These are phyloP conservation scores for Brassica incana DNA, from an alignment of 345 rosid genomes.

Conservation along the genomic window DNA sequence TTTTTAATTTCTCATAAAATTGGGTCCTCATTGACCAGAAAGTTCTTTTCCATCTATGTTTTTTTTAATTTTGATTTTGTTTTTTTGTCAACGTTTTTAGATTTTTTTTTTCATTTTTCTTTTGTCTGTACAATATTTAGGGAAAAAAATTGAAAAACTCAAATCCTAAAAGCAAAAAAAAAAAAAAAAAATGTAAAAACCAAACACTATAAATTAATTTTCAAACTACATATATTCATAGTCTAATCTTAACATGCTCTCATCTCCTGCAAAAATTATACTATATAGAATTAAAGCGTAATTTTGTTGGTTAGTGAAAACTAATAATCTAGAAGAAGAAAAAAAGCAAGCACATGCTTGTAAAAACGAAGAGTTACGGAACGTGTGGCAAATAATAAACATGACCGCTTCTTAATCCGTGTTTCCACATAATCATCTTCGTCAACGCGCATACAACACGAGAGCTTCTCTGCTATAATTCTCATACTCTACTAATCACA, in stretches of 20 bases:
- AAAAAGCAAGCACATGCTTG: not conserved
- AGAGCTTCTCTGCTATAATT: constrained; percentile 18
- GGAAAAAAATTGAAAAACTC: not conserved
- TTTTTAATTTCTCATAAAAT: not conserved
- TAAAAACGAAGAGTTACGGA: constrained; percentile 8
- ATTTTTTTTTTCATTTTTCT: too few relatives aligned
- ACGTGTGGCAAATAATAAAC: constrained; percentile 30
- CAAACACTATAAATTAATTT: not conserved
- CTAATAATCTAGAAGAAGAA: not conserved
- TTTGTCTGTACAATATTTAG: not conserved
- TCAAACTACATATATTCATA: not conserved
- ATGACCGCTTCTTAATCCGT: constrained; percentile 9
- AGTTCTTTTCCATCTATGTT: too few relatives aligned
- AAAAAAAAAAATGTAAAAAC: not conserved
- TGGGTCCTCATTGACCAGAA: not conserved
- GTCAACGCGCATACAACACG: constrained; percentile 32
- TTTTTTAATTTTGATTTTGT: too few relatives aligned
- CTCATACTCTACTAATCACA: constrained; percentile 5
- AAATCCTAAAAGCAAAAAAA: not conserved
- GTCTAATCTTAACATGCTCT: not conserved
- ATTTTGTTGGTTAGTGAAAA: not conserved
- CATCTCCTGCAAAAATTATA: not conserved
- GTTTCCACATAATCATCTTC: constrained; percentile 30
- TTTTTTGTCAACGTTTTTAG: not conserved
- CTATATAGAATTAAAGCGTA: not conserved